Evolutionary conservation across 352 stramenopile species (phyloP).

Genomic region (Pythium vanterpoolii): DNA sequence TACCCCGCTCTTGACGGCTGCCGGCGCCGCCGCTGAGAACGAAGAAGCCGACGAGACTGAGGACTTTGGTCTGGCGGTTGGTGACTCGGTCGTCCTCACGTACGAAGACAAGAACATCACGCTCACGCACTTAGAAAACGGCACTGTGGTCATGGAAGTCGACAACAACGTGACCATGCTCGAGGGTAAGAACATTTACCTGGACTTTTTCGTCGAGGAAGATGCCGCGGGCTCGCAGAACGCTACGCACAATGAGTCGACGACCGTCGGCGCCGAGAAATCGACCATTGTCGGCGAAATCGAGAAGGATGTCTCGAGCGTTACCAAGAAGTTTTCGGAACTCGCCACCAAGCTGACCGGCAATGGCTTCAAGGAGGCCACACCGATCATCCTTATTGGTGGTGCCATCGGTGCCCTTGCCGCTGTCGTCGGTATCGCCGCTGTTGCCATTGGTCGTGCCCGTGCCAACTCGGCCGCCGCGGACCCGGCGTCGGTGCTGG

Average conservation of each 20-base stretch:
- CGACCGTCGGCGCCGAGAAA: not conserved
- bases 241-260: not conserved
- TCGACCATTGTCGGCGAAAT: conserved; percentile 1
- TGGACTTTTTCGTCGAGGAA: conserved; percentile 10
- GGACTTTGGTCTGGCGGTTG: not conserved
- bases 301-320: conserved; percentile 21
- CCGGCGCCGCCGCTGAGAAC: not conserved
- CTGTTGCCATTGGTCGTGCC: conserved; percentile 38
- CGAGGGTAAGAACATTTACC: conserved; percentile 8
- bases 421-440: conserved; percentile 59
- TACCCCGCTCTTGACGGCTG: too few relatives aligned
- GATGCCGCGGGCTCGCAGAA: not conserved
- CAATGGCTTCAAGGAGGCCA: conserved; percentile 34
- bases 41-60: not conserved
- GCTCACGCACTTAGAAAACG: conserved; percentile 19
- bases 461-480: conserved; percentile 23
- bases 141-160: conserved; percentile 14
- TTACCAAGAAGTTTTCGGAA: conserved; percentile 41
- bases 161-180: conserved; percentile 8
- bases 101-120: conserved; percentile 10
- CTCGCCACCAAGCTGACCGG: conserved; percentile 54
- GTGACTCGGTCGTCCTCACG: conserved; percentile 9
- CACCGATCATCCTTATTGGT: conserved; percentile 59
- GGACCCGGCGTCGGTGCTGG: conserved; percentile 38
- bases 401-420: conserved; percentile 62